Base-by-base conservation (phyloP, 2,329 filamentous ascomycete genomes). In the Aspergillus pseudotamarii region DNA sequence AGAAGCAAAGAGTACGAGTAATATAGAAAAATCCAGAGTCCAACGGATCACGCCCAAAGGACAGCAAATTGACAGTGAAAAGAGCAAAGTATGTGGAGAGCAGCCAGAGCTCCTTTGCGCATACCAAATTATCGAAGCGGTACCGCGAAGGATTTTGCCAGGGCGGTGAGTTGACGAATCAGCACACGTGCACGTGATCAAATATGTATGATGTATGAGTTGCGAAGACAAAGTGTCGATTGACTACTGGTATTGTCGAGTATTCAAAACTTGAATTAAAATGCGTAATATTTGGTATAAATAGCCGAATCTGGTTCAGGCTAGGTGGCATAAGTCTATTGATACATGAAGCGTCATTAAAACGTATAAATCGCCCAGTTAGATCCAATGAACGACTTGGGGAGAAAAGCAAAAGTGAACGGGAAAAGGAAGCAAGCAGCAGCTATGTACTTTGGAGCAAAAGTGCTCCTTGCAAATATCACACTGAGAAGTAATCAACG, bases 281-380 rank as follows among this genome's bases (percentile, higher is more conserved):
- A 30, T 19, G 9, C 16, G 12, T 51, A 51, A n/a, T n/a, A 30
- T 51, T 34, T 51, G 28, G 28, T 38, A 55, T 55, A 23, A 38
- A 23, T 55, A 26, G 30, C 51, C 34, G n/a, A 12, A n/a, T 26
- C 11, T 41, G 34, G n/a, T 38, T 26, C 48, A 51, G 34, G 51
- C 51, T 23, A 55, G 28, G 12, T 54, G 32, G 51, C 51, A 30
- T 55, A 55, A 62, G 59, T 64, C 62, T 66, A 66, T 59, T 58
- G n/a, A 58, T 65, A 66, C 65, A 66, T 65, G 45, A 26, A 59
- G 57, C 43, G 38, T 64, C 63, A 65, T 66, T 66, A 66, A 55
- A 65, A 63, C 45, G 58, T 63, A 60, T 58, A 63, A 46, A 54
- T 57, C 54, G 28, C 30, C 46, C 61, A 55, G 28, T 36, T 41